phyloP scores from a whole-genome alignment of 768 basidiomycete species.

The Suillus hirtellus region DNA sequence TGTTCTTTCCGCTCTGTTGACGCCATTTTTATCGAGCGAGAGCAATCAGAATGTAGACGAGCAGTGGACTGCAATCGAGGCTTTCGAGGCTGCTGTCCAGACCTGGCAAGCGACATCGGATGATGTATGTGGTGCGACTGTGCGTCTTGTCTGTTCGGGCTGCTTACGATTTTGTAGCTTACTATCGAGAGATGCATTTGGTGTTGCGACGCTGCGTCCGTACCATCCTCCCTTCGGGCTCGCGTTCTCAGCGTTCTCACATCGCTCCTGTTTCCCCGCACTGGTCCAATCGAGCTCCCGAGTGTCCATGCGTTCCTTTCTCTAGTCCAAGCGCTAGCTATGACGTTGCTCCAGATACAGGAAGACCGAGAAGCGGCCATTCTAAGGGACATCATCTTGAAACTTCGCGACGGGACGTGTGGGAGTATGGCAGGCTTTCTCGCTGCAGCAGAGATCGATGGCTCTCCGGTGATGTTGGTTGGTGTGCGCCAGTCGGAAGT shows the following conservation, averaged over 20 bases:
- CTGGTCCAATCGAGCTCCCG: conserved; percentile 41
- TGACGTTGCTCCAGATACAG: conserved; percentile 41
- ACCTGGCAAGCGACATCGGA: conserved; percentile 54
- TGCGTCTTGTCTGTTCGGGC: conserved; percentile 5
- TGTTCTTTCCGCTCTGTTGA: conserved; percentile 58
- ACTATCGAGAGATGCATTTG: conserved; percentile 65
- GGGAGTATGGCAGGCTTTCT: conserved; percentile 44
- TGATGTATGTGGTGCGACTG: conserved; percentile 45
- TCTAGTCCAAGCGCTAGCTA: conserved; percentile 52
- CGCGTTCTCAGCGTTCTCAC: conserved; percentile 53
- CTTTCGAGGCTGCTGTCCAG: conserved; percentile 57
- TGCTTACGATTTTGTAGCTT: conserved; percentile 31
- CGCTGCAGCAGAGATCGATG: conserved; percentile 15
- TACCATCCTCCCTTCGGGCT: conserved; percentile 42
- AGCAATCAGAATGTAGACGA: conserved; percentile 45
- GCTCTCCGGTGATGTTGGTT: conserved; percentile 12
- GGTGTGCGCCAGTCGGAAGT: conserved; percentile 27
- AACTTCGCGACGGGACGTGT: conserved; percentile 47
- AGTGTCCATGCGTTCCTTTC: conserved; percentile 51
- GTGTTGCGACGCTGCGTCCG: conserved; percentile 65
- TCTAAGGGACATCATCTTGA: conserved; percentile 43
- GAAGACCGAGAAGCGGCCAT: conserved; percentile 32
- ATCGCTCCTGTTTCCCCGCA: conserved; percentile 44
- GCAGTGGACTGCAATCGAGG: conserved; percentile 54
- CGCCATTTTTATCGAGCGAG: conserved; percentile 50